Base-by-base conservation (phyloP, 164 flowering plant species). In the Chimonanthus praecox region DNA sequence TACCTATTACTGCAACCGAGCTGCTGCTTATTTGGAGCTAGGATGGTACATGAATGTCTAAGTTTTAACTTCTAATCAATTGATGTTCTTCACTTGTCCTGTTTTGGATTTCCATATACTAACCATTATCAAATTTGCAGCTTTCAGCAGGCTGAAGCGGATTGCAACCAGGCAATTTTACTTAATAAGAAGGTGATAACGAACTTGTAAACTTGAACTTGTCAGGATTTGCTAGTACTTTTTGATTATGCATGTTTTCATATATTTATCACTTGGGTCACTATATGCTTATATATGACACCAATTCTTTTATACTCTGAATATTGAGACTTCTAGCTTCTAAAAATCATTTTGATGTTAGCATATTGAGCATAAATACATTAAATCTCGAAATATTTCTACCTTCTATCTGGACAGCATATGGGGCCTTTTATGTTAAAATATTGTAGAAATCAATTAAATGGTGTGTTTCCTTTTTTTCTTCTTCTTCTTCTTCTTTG, bases 71-170 rank as follows among this genome's bases (percentile, higher is more conserved):
- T 33, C 11, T 7, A 58, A 49, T 44, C 51, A 48, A 5, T 48
- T 68, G 49, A n/a, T 48, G 50, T 16, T 7, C 5, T 66, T 45
- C 10, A 45, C 70, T 65, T 2, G 9, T 65, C 8, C 13, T 65
- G 10, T 45, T 49, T 64, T 18, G 64, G 9, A 16, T 47, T 69
- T 33, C 20, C 20, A 33, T 65, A 69, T 43, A 43, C 46, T 43
- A 11, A 72, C 70, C 65, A 13, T 68, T 73, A 64, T 60, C n/a
- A 51, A 70, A 64, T 47, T 18, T 89, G 86, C 90, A 95, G 99
- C 82, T 90, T 87, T 70, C 97, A 89, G 76, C 84, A 93, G 85
- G 98, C 99, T 79, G 97, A 89, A 78, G 92, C 88, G 65, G 99
- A 95, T 77, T 93, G 97, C 85, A 88, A 73, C 18, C 82, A 80